These are phyloP conservation scores for Moricandia moricandioides DNA, from an alignment of 345 rosid genomes.

Conservation along the genomic window DNA sequence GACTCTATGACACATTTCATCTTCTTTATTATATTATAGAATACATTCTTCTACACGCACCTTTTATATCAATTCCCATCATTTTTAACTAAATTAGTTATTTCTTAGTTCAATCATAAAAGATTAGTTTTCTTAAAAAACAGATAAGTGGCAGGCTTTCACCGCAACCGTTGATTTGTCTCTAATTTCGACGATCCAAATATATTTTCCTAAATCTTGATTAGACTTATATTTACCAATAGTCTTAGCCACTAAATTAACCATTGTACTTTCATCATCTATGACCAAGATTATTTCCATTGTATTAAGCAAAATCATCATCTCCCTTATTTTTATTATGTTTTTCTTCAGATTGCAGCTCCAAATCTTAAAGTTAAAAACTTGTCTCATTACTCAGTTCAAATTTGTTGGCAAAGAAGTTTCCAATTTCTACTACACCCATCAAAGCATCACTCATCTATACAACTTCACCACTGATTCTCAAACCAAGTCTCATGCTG, in stretches of 20 bases:
- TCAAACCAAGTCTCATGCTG: slow-evolving; percentile 83
- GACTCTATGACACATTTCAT: not conserved
- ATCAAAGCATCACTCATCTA: slow-evolving; percentile 71
- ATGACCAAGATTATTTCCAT: not conserved
- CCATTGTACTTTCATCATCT: not conserved
- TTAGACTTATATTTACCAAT: not conserved
- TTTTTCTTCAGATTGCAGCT: not conserved
- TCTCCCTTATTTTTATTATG: too few species aligned
- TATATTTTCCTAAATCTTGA: too few species aligned
- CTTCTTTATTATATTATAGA: too few species aligned
- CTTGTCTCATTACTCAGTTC: slow-evolving; percentile 78
- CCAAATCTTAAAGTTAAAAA: slow-evolving; percentile 62
- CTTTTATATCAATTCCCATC: not conserved
- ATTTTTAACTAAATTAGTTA: not conserved
- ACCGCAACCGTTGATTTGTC: not conserved
- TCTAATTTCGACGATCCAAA: not conserved
- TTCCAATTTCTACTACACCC: slow-evolving; percentile 78
- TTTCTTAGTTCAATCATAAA: too few species aligned
- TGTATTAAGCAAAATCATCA: not conserved
- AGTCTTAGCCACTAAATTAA: not conserved
- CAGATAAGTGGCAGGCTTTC: not conserved
- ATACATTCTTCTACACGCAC: not conserved
- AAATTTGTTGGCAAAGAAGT: slow-evolving; percentile 77
- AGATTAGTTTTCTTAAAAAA: not conserved
- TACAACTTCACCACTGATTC: slow-evolving; percentile 71